Evolutionary conservation across 345 rosid genomes (phyloP).

Genomic region (Physaria fendleri): DNA sequence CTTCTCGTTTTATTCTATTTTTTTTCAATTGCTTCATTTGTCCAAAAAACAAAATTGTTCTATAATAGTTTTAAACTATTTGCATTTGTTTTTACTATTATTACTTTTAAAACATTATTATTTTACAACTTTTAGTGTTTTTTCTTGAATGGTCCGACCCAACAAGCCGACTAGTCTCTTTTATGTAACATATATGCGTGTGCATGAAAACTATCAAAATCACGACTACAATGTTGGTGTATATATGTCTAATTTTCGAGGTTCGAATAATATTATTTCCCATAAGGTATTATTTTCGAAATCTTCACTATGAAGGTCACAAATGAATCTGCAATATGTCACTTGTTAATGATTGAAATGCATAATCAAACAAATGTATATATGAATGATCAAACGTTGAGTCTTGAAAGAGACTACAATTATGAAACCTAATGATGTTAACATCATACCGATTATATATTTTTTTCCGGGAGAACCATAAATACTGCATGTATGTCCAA

Average conservation of each 20-base stretch:
- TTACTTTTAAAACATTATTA: constrained; percentile 1
- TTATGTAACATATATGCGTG: neutral
- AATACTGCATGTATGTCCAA: neutral
- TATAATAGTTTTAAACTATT: neutral
- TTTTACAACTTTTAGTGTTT: constrained; percentile 3
- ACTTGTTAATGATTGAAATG: neutral
- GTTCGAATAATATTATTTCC: neutral
- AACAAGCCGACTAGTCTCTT: constrained; percentile 15
- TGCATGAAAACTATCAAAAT: constrained; percentile 7
- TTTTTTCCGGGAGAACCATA: neutral
- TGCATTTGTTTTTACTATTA: neutral
- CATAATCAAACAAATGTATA: neutral
- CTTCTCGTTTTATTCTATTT: neutral
- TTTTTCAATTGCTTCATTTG: too few relatives aligned
- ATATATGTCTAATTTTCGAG: neutral
- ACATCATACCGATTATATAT: neutral
- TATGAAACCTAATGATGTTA: constrained; percentile 14
- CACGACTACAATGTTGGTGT: neutral
- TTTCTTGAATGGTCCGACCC: constrained; percentile 5
- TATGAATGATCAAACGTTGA: neutral
- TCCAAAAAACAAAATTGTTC: too few relatives aligned
- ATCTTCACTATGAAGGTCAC: neutral
- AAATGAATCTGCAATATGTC: neutral
- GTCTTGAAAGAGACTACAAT: neutral
- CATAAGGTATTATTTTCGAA: neutral